Evolutionary conservation across 495 filamentous ascomycete genomes (phyloP), one percentile per base, ranked within the genome.

Genomic region (Neurospora sp.): DNA sequence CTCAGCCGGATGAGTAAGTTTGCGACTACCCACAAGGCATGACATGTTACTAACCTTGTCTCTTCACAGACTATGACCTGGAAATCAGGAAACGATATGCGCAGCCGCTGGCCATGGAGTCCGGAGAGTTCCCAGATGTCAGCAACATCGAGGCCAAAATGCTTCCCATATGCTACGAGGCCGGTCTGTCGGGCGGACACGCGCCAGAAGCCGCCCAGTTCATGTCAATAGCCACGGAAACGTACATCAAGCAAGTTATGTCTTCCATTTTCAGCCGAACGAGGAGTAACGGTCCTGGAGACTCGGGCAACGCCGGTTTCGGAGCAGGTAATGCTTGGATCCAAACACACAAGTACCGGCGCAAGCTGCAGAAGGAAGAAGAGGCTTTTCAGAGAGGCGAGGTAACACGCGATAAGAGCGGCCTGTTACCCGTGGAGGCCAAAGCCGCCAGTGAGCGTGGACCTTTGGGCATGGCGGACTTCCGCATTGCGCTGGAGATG

Each of bases 81-180:
- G 96, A 98, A 82, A 97, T 97, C 75, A 89, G 94, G 72, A 96
- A 96, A 85, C 92, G 93, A 73, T 99, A 92, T 82, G 89, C 91
- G 45, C 92, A 94, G 76, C 91, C 95, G 14, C 86, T 99, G 38
- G 92, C 92, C 38, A 87, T 90, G 42, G 96, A 98, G 81, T 94
- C 94, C 1, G 92, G 93, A 72, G 96, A 98, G 82, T 98, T 99
- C 77, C 96, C 96, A 16, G 93, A 96, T 75, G 82, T 87, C 10
- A 86, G 89, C 70, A 90, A 89, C 38, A 93, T 99, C 74, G 87
- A 92, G 76, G 86, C 89, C 22, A 92, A 94, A 72, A 96, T 98
- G 92, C 85, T 93, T 20, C 94, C 96, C 9, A 96, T 98, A 75
- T 97, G 93, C 82, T 97, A 97, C 81, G 96, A 97, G 81, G 87